Evolutionary conservation across 805 yeast genomes (phyloP).

Genomic region (Limtongozyma cylindracea): DNA sequence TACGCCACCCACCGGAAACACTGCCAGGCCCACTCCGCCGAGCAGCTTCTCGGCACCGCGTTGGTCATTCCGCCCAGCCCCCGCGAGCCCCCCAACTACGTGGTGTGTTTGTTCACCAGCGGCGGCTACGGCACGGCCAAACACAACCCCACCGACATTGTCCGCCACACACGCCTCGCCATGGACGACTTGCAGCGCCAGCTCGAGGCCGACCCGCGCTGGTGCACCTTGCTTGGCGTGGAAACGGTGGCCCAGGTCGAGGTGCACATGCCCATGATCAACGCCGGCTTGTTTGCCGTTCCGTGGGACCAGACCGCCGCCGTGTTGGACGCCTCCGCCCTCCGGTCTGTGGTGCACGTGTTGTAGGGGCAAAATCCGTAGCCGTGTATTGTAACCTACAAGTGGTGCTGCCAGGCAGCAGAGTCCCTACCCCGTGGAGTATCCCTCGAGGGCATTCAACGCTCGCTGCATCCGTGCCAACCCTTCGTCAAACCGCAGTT

Average conservation of each 20-base stretch:
- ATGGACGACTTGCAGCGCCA: slow-evolving; percentile 18
- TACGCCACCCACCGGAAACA: slow-evolving; percentile 18
- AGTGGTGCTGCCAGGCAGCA: too few relatives aligned
- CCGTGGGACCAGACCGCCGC: slow-evolving; percentile 54
- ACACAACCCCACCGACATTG: slow-evolving; percentile 23
- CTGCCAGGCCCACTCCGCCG: slow-evolving; percentile 12
- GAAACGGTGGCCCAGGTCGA: too few relatives aligned
- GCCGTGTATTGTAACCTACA: too few relatives aligned
- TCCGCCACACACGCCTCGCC: slow-evolving; percentile 22
- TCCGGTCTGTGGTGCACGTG: too few relatives aligned
- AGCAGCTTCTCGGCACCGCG: slow-evolving; percentile 35
- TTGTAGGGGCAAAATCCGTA: too few relatives aligned
- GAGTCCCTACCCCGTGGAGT: too few relatives aligned
- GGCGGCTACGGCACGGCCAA: slow-evolving; percentile 9
- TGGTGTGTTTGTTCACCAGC: slow-evolving; percentile 61
- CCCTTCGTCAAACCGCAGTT: slow-evolving; percentile 59
- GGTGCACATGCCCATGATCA: slow-evolving; percentile 51
- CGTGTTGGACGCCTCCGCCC: slow-evolving; percentile 15
- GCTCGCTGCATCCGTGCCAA: slow-evolving; percentile 61
- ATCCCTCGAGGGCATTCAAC: too few relatives aligned
- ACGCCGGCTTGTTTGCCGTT: slow-evolving; percentile 56
- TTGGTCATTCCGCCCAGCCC: slow-evolving; percentile 13
- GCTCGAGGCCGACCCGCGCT: too few relatives aligned
- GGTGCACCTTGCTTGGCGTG: too few relatives aligned
- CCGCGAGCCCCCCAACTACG: slow-evolving; percentile 9